Evolutionary conservation across 164 flowering plant species (phyloP), one percentile per base, ranked within the genome.

Genomic region (Paratinospora sagittata): DNA sequence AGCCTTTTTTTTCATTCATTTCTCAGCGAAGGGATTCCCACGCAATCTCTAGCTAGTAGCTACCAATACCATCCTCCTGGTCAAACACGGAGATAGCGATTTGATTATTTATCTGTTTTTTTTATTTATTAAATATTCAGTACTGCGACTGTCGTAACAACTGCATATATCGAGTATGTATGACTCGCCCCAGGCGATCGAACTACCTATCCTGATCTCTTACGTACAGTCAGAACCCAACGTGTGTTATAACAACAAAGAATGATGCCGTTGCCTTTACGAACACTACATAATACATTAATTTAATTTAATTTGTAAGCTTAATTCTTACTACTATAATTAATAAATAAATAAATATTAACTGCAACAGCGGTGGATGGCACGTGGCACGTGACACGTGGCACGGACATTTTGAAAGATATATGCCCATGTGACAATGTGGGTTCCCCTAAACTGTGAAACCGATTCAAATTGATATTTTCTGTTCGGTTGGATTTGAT

Each of bases 51-150:
- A 21, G 21, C 47, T 11, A 49, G 8, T 10, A 14, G 49, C 26
- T 14, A 3, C n/a, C n/a, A 26, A n/a, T 33, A 19, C 43, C 47
- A 6, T 36, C 21, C 16, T 39, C 67, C 75, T 68, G 77, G 79
- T 79, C 82, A 79, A 79, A 71, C 75, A 79, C 79, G 77, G 79
- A 68, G 74, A 72, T 64, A 30, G 55, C 27, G 23, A 69, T 24
- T 60, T 21, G 1, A 30, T 26, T 13, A 9, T n/a, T 49, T 16
- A 70, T 63, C 62, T 34, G n/a, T 36, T 30, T 21, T 58, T 24
- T 23, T 45, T n/a, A 39, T n/a, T n/a, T n/a, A n/a, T 45, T 30
- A 26, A 23, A 13, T 26, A 11, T 24, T 39, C 33, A 23, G 33
- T 52, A 6, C 9, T 21, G 3, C 9, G 8, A 55, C 24, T n/a